Evolutionary conservation across 306 rosid genomes (phyloP).

Genomic region (Phaseolus lunatus): DNA sequence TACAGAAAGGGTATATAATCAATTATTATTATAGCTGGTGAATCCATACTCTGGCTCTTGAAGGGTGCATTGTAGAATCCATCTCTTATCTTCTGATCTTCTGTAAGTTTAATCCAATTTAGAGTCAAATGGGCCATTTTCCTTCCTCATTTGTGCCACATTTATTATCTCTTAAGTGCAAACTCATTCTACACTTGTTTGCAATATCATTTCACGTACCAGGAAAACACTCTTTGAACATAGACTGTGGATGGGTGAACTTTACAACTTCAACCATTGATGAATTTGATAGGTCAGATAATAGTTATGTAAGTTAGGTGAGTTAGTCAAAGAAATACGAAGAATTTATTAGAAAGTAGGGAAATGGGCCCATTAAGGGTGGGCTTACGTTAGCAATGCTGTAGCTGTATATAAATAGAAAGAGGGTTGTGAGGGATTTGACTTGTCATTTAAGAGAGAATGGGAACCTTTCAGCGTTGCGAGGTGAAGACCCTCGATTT

Average conservation of each 20-base stretch:
- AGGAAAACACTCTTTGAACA: not conserved
- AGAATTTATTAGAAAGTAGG: not conserved
- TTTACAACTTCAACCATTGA: not conserved
- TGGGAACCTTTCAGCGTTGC: not conserved
- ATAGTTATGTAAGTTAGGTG: not conserved
- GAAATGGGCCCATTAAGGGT: not conserved
- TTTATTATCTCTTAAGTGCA: not conserved
- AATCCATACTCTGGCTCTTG: not conserved
- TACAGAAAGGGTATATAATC: not conserved
- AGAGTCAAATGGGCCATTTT: constrained; percentile 6
- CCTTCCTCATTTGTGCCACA: not conserved
- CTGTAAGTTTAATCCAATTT: not conserved
- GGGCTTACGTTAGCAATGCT: not conserved
- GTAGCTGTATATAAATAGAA: not conserved
- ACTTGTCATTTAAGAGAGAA: not conserved
- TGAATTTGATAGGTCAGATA: not conserved
- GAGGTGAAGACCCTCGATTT: not conserved
- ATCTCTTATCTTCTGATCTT: not conserved
- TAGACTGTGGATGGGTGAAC: not conserved
- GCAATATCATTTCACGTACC: not conserved
- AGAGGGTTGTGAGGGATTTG: not conserved
- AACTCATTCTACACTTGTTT: not conserved
- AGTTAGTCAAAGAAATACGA: not conserved
- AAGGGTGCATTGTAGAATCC: constrained; percentile 6
- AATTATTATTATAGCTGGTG: not conserved